phyloP scores from a whole-genome alignment of 2,329 filamentous ascomycete genomes.

The Arthroderma uncinatum region DNA sequence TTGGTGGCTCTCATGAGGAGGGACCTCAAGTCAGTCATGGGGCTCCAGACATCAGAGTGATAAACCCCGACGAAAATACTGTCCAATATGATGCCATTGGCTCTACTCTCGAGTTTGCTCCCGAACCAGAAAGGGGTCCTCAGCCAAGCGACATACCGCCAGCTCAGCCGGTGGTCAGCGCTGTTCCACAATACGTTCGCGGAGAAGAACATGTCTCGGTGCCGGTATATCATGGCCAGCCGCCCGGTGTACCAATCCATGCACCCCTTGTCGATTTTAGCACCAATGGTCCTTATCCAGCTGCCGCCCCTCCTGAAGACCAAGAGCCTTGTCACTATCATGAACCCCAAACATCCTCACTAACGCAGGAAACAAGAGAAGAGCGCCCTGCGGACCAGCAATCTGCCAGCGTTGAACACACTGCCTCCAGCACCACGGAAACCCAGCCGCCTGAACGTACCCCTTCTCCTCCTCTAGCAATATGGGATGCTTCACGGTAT shows the following conservation, averaged over 20 bases:
- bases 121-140: background rate
- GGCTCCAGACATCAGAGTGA: background rate
- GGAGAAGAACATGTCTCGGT: constrained; percentile 35
- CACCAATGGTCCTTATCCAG: constrained; percentile 11
- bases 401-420: background rate
- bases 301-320: background rate
- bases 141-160: background rate
- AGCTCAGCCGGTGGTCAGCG: constrained; percentile 18
- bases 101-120: no score
- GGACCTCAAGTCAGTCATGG: background rate
- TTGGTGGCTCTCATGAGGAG: background rate
- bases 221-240: background rate
- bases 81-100: background rate
- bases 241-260: background rate
- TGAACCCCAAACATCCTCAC: background rate
- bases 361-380: background rate
- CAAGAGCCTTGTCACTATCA: background rate
- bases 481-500: constrained; percentile 54
- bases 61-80: background rate
- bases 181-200: constrained; percentile 36
- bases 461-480: constrained; percentile 47
- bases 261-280: background rate
- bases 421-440: background rate
- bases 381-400: no score
- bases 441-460: constrained; percentile 25